phyloP scores from a whole-genome alignment of 768 basidiomycete genomes.

The Leccinum uliginosum region DNA sequence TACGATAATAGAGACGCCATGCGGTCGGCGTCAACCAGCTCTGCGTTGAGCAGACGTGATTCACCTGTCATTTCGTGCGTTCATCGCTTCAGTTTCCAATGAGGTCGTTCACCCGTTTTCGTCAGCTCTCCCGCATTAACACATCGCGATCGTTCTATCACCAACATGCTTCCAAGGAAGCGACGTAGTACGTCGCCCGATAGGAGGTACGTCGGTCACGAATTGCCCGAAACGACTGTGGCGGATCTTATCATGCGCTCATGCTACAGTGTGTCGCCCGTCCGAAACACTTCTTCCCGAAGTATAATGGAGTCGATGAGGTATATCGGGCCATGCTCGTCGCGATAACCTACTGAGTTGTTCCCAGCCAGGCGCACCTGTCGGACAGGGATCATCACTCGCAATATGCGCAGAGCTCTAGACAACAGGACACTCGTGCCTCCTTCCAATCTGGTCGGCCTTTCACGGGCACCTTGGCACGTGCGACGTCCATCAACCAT shows the following conservation, averaged over 20 bases:
- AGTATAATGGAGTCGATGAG: conserved; percentile 24
- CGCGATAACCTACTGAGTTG: conserved; percentile 7
- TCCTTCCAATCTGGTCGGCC: conserved; percentile 7
- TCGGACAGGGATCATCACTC: conserved; percentile 15
- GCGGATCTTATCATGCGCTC: conserved; percentile 9
- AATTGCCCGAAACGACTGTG: not conserved
- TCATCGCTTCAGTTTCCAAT: conserved; percentile 12
- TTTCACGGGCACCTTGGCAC: conserved; percentile 5
- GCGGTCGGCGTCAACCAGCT: conserved; percentile 31
- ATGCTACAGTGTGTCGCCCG: conserved; percentile 12
- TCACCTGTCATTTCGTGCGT: conserved; percentile 31
- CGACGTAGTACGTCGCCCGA: conserved; percentile 32
- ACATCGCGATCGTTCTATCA: conserved; percentile 24
- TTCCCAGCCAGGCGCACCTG: conserved; percentile 20
- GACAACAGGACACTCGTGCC: conserved; percentile 12
- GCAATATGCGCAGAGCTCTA: conserved; percentile 8
- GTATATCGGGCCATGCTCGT: conserved; percentile 14
- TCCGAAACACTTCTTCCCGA: conserved; percentile 14
- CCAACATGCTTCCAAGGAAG: conserved; percentile 31
- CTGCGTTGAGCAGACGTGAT: conserved; percentile 25
- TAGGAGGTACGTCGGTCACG: conserved; percentile 19
- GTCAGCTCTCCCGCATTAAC: conserved; percentile 28
- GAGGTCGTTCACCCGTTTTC: conserved; percentile 14
- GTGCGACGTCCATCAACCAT: conserved; percentile 15
- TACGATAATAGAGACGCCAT: conserved; percentile 29